Base-by-base conservation (phyloP, 148 eudicot genomes). In the Suaeda aralocaspica region DNA sequence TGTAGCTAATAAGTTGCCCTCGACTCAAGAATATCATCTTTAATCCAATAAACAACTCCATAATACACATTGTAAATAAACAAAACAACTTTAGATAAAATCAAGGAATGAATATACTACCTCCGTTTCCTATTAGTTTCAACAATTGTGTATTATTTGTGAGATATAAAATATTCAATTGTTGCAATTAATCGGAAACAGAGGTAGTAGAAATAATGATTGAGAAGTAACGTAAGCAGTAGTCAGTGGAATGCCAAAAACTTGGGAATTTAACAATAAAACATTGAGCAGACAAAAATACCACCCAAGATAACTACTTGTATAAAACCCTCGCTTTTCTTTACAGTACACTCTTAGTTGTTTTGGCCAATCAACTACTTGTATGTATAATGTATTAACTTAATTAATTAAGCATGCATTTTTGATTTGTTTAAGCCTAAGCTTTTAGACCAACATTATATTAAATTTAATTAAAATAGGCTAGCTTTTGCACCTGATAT, bases 251-350 rank as follows among this genome's bases (percentile, higher is more conserved):
- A n/a, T 21, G 64, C 1, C 25, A 44, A 59, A 33, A 19, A 59
- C 66, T 19, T 28, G 53, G 10, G 15, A 12, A 30, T n/a, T n/a
- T n/a, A n/a, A n/a, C n/a, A 55, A 44, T 29, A 64, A 66, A 60
- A 70, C 73, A 70, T 59, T 8, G 66, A 70, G 73, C 73, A 70
- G 73, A 70, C 73, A 59, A 59, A 70, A 65, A 70, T 70, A 29
- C 66, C 52, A 45, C 36, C 73, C 73, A 59, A 59, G 73, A 30
- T 21, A 45, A 39, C n/a, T 29, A 41, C n/a, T n/a, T n/a, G n/a
- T n/a, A n/a, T n/a, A 9, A 14, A 1, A 53, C 2, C 3, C 31
- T 13, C 46, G 42, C 30, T 70, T 64, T 70, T 70, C 66, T 70
- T 70, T 70, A 70, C 64, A 70, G 73, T 18, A 58, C 65, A 57